These are phyloP conservation scores for Fusarium anthophilum DNA, from an alignment of 2,329 filamentous ascomycete genomes.

Conservation along the genomic window DNA sequence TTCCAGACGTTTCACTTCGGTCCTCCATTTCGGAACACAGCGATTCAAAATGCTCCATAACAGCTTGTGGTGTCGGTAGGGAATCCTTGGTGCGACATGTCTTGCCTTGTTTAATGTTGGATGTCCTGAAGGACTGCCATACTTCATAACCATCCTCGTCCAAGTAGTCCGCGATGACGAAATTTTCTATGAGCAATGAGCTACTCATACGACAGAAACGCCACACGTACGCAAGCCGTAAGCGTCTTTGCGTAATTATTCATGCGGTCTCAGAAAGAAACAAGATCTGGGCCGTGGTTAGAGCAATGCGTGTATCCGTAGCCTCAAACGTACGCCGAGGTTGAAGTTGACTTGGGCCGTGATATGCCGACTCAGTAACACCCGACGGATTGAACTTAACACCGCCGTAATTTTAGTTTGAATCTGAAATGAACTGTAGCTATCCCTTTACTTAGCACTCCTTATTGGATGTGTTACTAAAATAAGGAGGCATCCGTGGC, in stretches of 20 bases:
- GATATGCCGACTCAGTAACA: neutral
- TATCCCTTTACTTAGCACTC: neutral
- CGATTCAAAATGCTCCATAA: neutral
- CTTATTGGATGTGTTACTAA: neutral
- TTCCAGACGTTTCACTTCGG: neutral
- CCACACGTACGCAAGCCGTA: neutral
- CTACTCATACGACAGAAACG: neutral
- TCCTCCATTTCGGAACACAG: neutral
- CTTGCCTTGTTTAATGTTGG: neutral
- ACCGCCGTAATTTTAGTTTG: neutral
- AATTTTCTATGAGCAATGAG: neutral
- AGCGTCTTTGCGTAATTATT: neutral
- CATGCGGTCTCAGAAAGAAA: neutral
- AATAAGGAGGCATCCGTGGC: neutral
- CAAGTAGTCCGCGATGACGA: too few species aligned
- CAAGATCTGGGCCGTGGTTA: neutral
- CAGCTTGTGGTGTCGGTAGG: neutral
- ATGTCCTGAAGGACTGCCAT: neutral
- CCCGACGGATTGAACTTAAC: neutral
- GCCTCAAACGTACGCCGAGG: neutral
- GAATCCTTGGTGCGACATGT: neutral
- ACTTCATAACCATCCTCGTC: neutral
- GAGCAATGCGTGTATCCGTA: neutral
- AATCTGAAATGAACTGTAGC: neutral
- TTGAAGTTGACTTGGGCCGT: constrained; percentile 1